phyloP scores from a whole-genome alignment of 2,329 filamentous ascomycete species.

The Aspergillus intermedius region DNA sequence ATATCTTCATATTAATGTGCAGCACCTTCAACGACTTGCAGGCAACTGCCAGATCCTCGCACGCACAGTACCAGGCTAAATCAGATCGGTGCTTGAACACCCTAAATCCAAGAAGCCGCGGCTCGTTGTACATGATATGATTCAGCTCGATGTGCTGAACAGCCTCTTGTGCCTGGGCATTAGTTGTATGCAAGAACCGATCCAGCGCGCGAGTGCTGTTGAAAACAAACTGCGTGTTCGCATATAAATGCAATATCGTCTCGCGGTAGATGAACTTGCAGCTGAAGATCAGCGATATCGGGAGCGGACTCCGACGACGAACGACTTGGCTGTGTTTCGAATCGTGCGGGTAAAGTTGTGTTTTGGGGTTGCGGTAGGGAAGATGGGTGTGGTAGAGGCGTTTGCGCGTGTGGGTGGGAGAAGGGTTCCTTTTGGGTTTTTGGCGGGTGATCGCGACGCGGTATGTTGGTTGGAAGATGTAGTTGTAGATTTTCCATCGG shows the following conservation, averaged over 20 bases:
- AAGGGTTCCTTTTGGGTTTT: conserved; percentile 48
- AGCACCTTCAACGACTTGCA: conserved; percentile 10
- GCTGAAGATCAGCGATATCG: conserved; percentile 53
- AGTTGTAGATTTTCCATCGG: conserved; percentile 61
- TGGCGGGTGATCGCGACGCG: conserved; percentile 24
- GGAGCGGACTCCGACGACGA: neutral
- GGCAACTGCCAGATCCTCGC: conserved; percentile 7
- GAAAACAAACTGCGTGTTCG: conserved; percentile 19
- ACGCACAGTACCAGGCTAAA: conserved; percentile 12
- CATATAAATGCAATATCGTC: conserved; percentile 59
- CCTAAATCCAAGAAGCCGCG: conserved; percentile 8
- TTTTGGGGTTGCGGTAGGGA: conserved; percentile 15
- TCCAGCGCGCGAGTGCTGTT: conserved; percentile 7
- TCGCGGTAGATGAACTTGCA: conserved; percentile 58
- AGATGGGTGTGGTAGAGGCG: conserved; percentile 52
- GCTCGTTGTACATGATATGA: conserved; percentile 20
- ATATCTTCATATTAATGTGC: conserved; percentile 11
- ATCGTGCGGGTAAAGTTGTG: neutral
- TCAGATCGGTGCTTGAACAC: conserved; percentile 16
- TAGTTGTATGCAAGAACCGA: conserved; percentile 36
- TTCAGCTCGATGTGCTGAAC: conserved; percentile 29
- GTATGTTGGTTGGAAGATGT: conserved; percentile 46
- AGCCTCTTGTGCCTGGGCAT: conserved; percentile 53
- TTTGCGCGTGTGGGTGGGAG: conserved; percentile 62
- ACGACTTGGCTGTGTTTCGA: neutral